A percentile compares a stretch with the other conserved stretches of the same genome.
Evolutionary conservation across 805 yeast species (phyloP).

Genomic region (Sporopachydermia lactativora): DNA sequence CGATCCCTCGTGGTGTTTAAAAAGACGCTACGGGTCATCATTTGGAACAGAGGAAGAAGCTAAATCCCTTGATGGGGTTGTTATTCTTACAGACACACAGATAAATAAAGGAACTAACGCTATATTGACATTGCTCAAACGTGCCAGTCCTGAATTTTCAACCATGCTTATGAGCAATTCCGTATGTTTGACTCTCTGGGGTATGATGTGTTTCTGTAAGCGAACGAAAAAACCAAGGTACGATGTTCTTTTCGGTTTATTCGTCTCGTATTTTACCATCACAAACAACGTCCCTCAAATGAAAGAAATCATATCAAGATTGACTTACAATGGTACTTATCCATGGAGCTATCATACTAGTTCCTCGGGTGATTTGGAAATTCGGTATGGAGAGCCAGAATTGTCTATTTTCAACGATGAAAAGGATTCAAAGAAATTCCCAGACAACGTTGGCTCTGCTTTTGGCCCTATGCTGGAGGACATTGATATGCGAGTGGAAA

Average conservation of each 20-base stretch:
- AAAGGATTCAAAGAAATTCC: too few relatives aligned
- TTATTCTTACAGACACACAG: slow-evolving; percentile 23
- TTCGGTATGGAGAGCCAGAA: slow-evolving; percentile 7
- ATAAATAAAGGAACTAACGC: slow-evolving; percentile 54
- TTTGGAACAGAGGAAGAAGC: too few relatives aligned
- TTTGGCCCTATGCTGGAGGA: slow-evolving; percentile 21
- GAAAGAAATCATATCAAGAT: not conserved
- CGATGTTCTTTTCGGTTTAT: slow-evolving; percentile 4
- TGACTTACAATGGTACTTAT: not conserved
- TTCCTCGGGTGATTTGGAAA: slow-evolving; percentile 15
- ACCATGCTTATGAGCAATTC: slow-evolving; percentile 4
- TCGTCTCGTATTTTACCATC: slow-evolving; percentile 9
- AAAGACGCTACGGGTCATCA: too few relatives aligned
- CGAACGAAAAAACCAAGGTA: slow-evolving; percentile 9
- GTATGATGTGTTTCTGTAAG: slow-evolving; percentile 9
- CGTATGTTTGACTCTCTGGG: slow-evolving; percentile 12
- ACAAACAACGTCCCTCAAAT: slow-evolving; percentile 2
- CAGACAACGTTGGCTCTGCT: not conserved
- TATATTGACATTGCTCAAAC: slow-evolving; percentile 42
- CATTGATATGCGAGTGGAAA: slow-evolving; percentile 30
- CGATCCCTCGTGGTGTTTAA: slow-evolving; percentile 3
- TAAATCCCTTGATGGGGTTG: not conserved
- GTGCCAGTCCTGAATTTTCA: slow-evolving; percentile 6
- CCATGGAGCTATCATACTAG: slow-evolving; percentile 16
- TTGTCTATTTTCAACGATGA: slow-evolving; percentile 9